Evolutionary conservation across 768 basidiomycete genomes (phyloP).

Genomic region (Phanerodontia chrysosporium): DNA sequence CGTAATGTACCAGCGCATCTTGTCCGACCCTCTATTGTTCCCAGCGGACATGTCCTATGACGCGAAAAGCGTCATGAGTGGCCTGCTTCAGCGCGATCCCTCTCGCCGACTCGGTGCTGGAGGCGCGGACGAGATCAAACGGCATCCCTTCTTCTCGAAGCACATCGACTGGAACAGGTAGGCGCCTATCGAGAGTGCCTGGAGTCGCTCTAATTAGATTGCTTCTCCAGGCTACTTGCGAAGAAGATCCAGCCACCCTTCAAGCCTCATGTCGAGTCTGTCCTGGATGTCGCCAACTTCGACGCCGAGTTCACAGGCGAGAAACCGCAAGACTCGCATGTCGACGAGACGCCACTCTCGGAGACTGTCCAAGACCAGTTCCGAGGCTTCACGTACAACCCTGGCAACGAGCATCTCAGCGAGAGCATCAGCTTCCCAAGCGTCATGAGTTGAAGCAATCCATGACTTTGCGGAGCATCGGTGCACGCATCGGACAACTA

Average conservation of each 20-base stretch:
- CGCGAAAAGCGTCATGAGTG: slow-evolving; percentile 84
- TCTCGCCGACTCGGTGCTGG: slow-evolving; percentile 81
- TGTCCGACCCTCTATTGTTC: slow-evolving; percentile 90
- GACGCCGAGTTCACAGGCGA: slow-evolving; percentile 97
- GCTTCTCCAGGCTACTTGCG: slow-evolving; percentile 54
- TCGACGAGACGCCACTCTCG: slow-evolving; percentile 86
- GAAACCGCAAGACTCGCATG: slow-evolving; percentile 91
- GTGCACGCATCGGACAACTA: neutral
- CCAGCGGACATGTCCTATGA: slow-evolving; percentile 84
- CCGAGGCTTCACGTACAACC: slow-evolving; percentile 86
- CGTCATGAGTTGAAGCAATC: slow-evolving; percentile 25
- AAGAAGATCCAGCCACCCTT: slow-evolving; percentile 98
- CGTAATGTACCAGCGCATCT: slow-evolving; percentile 95
- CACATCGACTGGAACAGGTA: slow-evolving; percentile 89
- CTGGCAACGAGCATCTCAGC: slow-evolving; percentile 78
- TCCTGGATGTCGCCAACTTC: slow-evolving; percentile 94
- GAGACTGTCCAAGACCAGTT: slow-evolving; percentile 98
- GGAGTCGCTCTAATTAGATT: neutral
- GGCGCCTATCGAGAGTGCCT: slow-evolving; percentile 16
- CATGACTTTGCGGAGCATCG: too few relatives aligned
- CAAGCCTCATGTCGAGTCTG: slow-evolving; percentile 95
- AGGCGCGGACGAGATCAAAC: slow-evolving; percentile 94
- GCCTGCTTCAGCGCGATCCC: slow-evolving; percentile 87
- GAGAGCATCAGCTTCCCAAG: slow-evolving; percentile 69
- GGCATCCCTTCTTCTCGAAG: slow-evolving; percentile 91